Evolutionary conservation across 441 rosid species (phyloP).

Genomic region (Erysimum cheiri): DNA sequence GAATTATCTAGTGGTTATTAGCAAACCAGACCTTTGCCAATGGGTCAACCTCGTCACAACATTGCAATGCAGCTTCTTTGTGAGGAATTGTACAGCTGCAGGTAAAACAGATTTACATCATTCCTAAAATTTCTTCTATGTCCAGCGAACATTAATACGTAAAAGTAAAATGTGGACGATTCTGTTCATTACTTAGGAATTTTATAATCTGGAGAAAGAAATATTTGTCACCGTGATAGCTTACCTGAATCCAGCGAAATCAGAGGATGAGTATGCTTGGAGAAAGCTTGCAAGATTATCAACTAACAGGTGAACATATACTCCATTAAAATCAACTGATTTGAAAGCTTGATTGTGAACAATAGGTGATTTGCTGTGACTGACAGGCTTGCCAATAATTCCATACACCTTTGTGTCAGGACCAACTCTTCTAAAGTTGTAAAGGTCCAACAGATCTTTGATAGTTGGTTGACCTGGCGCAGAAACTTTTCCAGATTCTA

Average conservation of each 20-base stretch:
- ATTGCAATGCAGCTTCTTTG: conserved; percentile 84
- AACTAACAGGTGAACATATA: conserved; percentile 78
- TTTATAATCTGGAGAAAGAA: background rate
- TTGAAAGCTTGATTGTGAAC: conserved; percentile 90
- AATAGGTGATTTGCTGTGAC: conserved; percentile 92
- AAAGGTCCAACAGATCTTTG: conserved; percentile 74
- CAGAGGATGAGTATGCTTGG: conserved; percentile 59
- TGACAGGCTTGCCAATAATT: conserved; percentile 90
- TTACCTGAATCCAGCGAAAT: conserved; percentile 80
- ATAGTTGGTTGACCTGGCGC: conserved; percentile 96
- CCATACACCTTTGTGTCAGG: conserved; percentile 90
- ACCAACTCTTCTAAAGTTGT: conserved; percentile 78
- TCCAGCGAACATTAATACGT: background rate
- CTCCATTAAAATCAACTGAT: conserved; percentile 77
- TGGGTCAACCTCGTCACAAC: conserved; percentile 89
- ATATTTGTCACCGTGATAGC: background rate
- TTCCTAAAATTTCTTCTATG: conserved; percentile 25
- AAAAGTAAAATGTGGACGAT: background rate
- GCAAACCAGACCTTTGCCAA: conserved; percentile 77
- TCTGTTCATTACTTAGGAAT: conserved; percentile 1
- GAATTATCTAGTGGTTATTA: conserved; percentile 2
- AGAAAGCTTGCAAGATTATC: conserved; percentile 63
- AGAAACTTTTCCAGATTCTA: conserved; percentile 75
- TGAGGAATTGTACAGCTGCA: conserved; percentile 91
- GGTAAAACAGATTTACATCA: conserved; percentile 35